Base-by-base conservation (phyloP, 345 rosid genomes). In the Eucalyptus curtisii region DNA sequence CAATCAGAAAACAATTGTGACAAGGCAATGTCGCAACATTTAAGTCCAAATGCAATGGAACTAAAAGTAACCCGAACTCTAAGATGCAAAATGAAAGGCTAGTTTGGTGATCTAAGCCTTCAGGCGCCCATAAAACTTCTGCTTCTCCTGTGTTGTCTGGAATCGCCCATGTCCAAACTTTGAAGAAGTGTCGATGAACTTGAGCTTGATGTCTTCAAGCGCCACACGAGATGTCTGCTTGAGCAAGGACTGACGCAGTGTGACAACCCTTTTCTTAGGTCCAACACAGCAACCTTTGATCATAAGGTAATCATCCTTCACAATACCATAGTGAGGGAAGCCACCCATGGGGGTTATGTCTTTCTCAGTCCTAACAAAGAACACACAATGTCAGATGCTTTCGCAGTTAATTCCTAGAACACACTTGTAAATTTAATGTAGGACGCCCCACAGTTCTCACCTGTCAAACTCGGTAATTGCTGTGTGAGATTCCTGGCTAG, bases 241-340 rank as follows among this genome's bases (percentile, higher is more conserved):
- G 33, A 95, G 94, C 42, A 96, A 90, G 2, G 98, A 91, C 90
- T 92, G 95, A 22, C 98, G 92, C 13, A 96, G 95, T 0, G 98
- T 96, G 27, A 95, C 97, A 7, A 96, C 98, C 88, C 98, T 94
- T 95, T 96, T 96, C 96, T 95, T 96, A 15, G 98, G 96, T 87
- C 98, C 98, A 87, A 93, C 95, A 87, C 97, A 95, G 91, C 97
- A 94, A 88, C 98, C 98, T 93, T 95, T 96, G 68, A 96, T 92
- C 97, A 96, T 95, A 86, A 96, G 40, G 47, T 93, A 96, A 87
- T 96, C 98, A 49, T 93, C 93, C 86, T 95, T 95, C 89, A 96
- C 98, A 25, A 93, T 91, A 90, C 97, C 98, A 57, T 95, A 96
- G 90, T 96, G 98, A 52, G 96, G 94, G 91, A 96, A 96, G 86